Base-by-base conservation (phyloP, 75 land plant species). In the Azolla pinnata region DNA sequence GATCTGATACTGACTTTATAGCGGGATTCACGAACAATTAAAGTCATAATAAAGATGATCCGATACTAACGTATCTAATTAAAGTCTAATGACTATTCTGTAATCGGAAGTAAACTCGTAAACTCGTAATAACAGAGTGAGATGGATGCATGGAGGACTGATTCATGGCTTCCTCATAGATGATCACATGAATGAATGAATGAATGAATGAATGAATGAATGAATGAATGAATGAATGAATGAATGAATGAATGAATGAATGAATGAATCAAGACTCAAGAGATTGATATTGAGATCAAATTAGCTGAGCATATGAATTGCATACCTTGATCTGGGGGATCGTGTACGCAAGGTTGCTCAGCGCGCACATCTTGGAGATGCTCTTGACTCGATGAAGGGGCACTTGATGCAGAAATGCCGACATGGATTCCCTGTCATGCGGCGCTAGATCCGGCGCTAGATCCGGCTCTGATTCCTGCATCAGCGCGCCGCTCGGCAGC, bases 271-370 rank as follows among this genome's bases (percentile, higher is more conserved):
- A 8, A 46, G 21, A 20, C 4, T 14, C 51, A 14, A 18, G 14
- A 48, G 19, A 4, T 4, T 17, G 4, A 48, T 48, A 12, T 8
- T 12, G 51, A 48, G 4, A 3, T 5, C 4, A 4, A 48, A 20
- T 48, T 12, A 12, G 51, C 51, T 7, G 51, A 20, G 51, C 19
- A 48, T 5, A 12, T 5, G 40, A 5, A 35, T 35, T 4, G 18
- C 7, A 5, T 51, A 72, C 74, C 74, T 72, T 31, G 27, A 72
- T 65, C 2, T 54, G 19, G 2, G 61, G 68, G 35, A 66, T 65
- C 0, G 0, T 21, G 49, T 72, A 72, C 10, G 74, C 74, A 10
- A 64, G 56, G 20, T 65, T 72, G 57, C 56, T 47, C 18, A 72
- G 68, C 35, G 35, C 32, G 33, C 71, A 49, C 68, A 60, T 33